These are phyloP conservation scores for Mimosa pudica DNA, from an alignment of 306 rosid species.

Conservation along the genomic window DNA sequence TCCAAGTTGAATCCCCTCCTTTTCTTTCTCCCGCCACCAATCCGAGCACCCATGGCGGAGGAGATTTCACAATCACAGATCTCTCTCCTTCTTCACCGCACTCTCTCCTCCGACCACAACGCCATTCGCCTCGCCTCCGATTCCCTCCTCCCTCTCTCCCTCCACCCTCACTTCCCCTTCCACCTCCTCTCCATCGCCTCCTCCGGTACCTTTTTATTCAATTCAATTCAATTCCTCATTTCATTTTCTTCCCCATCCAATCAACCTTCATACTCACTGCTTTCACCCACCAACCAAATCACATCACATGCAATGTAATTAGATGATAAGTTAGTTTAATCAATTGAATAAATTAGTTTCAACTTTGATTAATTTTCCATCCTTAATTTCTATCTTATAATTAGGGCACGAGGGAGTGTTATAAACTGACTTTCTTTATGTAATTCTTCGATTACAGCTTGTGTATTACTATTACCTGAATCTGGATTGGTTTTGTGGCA, in stretches of 20 bases:
- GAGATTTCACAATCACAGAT: constrained; percentile 54
- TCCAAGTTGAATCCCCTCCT: no score
- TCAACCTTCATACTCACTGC: no score
- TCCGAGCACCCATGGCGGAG: constrained; percentile 42
- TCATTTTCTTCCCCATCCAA: not conserved
- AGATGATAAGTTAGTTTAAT: no score
- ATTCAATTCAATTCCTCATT: not conserved
- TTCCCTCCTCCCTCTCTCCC: constrained; percentile 65
- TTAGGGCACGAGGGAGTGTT: not conserved
- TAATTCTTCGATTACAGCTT: not conserved
- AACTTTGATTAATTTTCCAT: no score
- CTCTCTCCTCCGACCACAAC: constrained; percentile 57
- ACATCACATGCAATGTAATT: no score
- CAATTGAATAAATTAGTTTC: no score
- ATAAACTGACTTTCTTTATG: not conserved
- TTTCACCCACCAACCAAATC: no score
- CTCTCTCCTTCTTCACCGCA: constrained; percentile 56
- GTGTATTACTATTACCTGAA: not conserved
- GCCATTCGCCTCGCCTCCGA: constrained; percentile 57
- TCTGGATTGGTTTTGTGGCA: not conserved
- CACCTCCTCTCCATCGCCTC: constrained; percentile 59
- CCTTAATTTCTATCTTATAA: no score
- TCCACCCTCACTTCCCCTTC: constrained; percentile 59
- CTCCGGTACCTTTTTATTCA: no score
- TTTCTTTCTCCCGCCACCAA: not conserved